Evolutionary conservation across 805 yeast species (phyloP).

Genomic region (Hanseniaspora vineae): DNA sequence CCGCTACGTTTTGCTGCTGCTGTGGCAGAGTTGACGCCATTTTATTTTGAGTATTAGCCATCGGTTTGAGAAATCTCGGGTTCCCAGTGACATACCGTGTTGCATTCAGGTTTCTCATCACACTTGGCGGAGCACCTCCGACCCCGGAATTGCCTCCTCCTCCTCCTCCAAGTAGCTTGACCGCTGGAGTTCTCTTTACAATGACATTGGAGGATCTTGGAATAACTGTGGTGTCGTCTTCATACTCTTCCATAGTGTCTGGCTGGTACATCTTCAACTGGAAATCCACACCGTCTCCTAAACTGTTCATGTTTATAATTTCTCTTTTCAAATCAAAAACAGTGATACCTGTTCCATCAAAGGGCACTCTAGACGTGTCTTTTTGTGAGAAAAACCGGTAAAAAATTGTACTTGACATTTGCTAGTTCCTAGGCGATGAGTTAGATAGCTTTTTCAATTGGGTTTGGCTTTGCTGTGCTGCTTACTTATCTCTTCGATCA

Average conservation of each 20-base stretch:
- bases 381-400: conserved; percentile 79
- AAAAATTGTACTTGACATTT: conserved; percentile 79
- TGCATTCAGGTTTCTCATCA: conserved; percentile 37
- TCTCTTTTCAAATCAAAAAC: conserved; percentile 91
- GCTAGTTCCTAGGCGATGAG: no score
- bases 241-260: conserved; percentile 61
- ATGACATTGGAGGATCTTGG: conserved; percentile 79
- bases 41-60: conserved; percentile 9
- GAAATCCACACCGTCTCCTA: conserved; percentile 77
- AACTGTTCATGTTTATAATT: conserved; percentile 64
- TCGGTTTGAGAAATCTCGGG: conserved; percentile 35
- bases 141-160: conserved; percentile 20
- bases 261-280: conserved; percentile 54
- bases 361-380: conserved; percentile 61
- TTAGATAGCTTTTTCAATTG: no score
- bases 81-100: conserved; percentile 61
- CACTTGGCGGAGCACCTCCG: conserved; percentile 18
- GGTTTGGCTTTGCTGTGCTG: no score
- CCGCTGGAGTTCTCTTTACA: conserved; percentile 68
- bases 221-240: conserved; percentile 81
- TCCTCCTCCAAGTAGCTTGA: conserved; percentile 18
- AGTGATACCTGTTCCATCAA: conserved; percentile 94
- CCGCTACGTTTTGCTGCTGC: conserved; percentile 5
- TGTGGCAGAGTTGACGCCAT: conserved; percentile 11
- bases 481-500: no score